Percentiles rank a stretch among this genome's conserved stretches.
Evolutionary conservation across 2,329 filamentous ascomycete species (phyloP).

Genomic region (Claviceps citrina): DNA sequence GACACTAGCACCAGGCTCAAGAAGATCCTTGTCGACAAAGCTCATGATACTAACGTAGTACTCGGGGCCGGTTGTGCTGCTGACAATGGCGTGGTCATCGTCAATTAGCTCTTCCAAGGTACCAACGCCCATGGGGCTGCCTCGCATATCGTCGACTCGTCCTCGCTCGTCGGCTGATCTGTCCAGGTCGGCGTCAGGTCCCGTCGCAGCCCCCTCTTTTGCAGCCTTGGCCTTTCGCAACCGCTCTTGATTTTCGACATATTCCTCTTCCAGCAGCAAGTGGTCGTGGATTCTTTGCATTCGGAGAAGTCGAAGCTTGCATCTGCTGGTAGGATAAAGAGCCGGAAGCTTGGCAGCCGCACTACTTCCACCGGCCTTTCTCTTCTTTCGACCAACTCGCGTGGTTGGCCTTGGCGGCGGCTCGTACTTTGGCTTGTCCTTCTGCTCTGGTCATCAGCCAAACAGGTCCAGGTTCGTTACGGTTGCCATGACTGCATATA

Average conservation of each 20-base stretch:
- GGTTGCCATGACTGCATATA: constrained; percentile 19
- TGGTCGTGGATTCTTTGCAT: constrained; percentile 99
- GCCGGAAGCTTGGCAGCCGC: constrained; percentile 88
- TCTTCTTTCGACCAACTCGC: constrained; percentile 95
- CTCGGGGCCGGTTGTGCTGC: constrained; percentile 89
- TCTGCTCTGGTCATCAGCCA: constrained; percentile 37
- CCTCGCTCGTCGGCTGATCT: constrained; percentile 87
- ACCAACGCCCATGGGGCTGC: constrained; percentile 95
- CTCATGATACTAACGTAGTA: constrained; percentile 99
- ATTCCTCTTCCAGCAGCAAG: constrained; percentile 90
- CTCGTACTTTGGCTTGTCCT: constrained; percentile 99
- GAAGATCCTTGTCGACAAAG: constrained; percentile 95
- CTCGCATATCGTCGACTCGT: constrained; percentile 94
- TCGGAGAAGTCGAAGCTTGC: constrained; percentile 88
- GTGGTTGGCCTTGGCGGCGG: constrained; percentile 93
- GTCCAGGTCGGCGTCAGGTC: constrained; percentile 60
- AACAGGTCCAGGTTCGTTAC: not conserved
- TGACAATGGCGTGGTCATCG: constrained; percentile 97
- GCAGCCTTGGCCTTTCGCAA: constrained; percentile 80
- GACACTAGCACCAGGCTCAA: constrained; percentile 91
- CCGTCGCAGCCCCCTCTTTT: constrained; percentile 51
- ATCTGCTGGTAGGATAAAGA: constrained; percentile 88
- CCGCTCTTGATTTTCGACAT: constrained; percentile 96
- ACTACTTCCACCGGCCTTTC: constrained; percentile 83
- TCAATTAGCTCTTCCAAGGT: constrained; percentile 98